A percentile compares a stretch with the other conserved stretches of the same genome.
These are phyloP conservation scores for Fusarium sp. DNA, from an alignment of 2,329 filamentous ascomycete species.

Conservation along the genomic window DNA sequence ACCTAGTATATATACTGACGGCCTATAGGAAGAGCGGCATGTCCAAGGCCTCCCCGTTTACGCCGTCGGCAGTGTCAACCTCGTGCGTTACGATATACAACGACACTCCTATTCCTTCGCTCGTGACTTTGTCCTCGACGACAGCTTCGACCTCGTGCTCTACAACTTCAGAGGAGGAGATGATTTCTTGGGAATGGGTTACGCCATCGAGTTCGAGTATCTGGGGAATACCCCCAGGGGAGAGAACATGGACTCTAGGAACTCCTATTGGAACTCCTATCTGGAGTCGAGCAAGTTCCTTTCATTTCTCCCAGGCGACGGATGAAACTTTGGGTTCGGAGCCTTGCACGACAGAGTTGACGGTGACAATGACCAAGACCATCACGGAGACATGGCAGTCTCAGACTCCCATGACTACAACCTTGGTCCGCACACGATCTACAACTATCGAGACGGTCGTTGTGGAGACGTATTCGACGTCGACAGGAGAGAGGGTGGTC, in stretches of 20 bases:
- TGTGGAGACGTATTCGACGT: constrained; percentile 42
- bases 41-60: constrained; percentile 9
- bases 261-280: neutral
- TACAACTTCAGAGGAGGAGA: neutral
- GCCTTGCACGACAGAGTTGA: constrained; percentile 40
- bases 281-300: neutral
- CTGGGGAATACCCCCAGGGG: constrained; percentile 6
- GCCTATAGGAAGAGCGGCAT: constrained; percentile 18
- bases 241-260: neutral
- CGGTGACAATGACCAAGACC: constrained; percentile 41
- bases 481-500: constrained; percentile 33
- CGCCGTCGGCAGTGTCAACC: constrained; percentile 17
- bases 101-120: neutral
- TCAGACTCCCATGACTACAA: constrained; percentile 24
- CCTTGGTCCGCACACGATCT: constrained; percentile 31
- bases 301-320: neutral
- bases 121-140: neutral
- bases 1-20: constrained; percentile 1
- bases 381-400: constrained; percentile 40
- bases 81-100: constrained; percentile 36
- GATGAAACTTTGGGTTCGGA: constrained; percentile 14
- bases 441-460: constrained; percentile 37
- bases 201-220: constrained; percentile 5
- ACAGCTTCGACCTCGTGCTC: constrained; percentile 11
- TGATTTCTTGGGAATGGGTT: constrained; percentile 17